A percentile compares a stretch with the other conserved stretches of the same genome.
phyloP scores from a whole-genome alignment of 1,284 basidiomycete species.

The Rhodotorula sp. region DNA sequence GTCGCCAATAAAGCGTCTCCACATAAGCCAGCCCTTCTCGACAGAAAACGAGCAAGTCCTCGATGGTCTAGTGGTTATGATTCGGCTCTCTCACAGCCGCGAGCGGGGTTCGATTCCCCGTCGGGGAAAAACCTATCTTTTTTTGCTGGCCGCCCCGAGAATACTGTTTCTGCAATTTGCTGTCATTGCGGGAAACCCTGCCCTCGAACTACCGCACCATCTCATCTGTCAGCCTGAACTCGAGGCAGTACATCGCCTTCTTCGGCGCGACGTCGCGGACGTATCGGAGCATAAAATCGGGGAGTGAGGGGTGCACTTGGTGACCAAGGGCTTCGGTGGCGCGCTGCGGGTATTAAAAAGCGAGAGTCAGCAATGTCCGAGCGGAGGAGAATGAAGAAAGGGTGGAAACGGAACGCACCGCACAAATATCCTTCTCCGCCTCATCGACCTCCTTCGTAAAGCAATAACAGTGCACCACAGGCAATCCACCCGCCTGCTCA shows the following conservation, averaged over 20 bases:
- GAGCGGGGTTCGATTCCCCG: conserved; percentile 23
- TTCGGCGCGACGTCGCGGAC: conserved; percentile 93
- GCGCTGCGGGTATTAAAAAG: conserved; percentile 55
- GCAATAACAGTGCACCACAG: conserved; percentile 93
- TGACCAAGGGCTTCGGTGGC: conserved; percentile 67
- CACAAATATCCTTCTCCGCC: conserved; percentile 71
- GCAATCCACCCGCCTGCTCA: conserved; percentile 53
- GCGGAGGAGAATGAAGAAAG: not conserved
- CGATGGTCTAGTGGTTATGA: conserved; percentile 24
- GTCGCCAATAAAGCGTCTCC: no score
- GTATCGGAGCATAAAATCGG: conserved; percentile 60
- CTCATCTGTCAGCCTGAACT: conserved; percentile 72
- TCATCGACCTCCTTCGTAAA: conserved; percentile 85
- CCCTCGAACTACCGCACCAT: conserved; percentile 45
- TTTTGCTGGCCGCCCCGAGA: not conserved
- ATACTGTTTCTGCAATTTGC: no score
- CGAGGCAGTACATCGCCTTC: conserved; percentile 98
- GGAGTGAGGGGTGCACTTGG: conserved; percentile 57
- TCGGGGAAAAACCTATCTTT: conserved; percentile 1
- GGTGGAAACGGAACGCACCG: conserved; percentile 57
- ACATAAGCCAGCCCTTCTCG: no score
- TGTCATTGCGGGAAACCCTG: no score
- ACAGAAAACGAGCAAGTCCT: not conserved
- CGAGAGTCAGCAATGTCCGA: not conserved
- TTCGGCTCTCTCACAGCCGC: conserved; percentile 23